These are phyloP conservation scores for Erythrobasidium hasegawianum DNA, from an alignment of 1,284 basidiomycete species.

Conservation along the genomic window DNA sequence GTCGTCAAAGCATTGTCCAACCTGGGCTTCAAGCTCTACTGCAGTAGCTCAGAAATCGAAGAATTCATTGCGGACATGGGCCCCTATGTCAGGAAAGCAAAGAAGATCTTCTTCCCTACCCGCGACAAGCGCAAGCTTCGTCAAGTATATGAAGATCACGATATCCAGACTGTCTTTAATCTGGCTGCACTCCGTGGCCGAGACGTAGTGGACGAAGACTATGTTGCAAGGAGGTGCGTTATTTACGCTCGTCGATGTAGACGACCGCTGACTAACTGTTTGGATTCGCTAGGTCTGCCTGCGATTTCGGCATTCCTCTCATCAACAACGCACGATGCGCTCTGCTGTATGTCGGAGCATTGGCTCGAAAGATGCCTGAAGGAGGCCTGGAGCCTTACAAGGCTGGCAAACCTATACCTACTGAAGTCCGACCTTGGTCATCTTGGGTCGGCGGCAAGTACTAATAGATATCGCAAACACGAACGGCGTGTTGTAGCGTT, in stretches of 20 bases:
- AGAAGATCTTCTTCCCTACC: conserved; percentile 93
- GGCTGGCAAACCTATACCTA: conserved; percentile 79
- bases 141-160: conserved; percentile 80
- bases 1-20: conserved; percentile 73
- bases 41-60: conserved; percentile 76
- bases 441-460: conserved; percentile 39
- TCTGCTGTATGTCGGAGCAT: conserved; percentile 82
- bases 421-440: conserved; percentile 62
- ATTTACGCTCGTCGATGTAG: conserved; percentile 41
- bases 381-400: conserved; percentile 76
- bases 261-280: neutral
- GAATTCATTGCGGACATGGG: conserved; percentile 54
- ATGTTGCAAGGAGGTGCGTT: conserved; percentile 67
- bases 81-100: conserved; percentile 66
- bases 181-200: conserved; percentile 76
- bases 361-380: conserved; percentile 80
- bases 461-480: neutral
- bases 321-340: conserved; percentile 89
- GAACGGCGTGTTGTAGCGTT: too few relatives aligned
- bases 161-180: conserved; percentile 95
- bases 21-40: conserved; percentile 88
- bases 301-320: conserved; percentile 61
- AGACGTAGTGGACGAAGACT: conserved; percentile 85
- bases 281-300: conserved; percentile 63
- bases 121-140: conserved; percentile 94